Evolutionary conservation across 306 rosid species (phyloP).

Genomic region (Cajanus cajan): DNA sequence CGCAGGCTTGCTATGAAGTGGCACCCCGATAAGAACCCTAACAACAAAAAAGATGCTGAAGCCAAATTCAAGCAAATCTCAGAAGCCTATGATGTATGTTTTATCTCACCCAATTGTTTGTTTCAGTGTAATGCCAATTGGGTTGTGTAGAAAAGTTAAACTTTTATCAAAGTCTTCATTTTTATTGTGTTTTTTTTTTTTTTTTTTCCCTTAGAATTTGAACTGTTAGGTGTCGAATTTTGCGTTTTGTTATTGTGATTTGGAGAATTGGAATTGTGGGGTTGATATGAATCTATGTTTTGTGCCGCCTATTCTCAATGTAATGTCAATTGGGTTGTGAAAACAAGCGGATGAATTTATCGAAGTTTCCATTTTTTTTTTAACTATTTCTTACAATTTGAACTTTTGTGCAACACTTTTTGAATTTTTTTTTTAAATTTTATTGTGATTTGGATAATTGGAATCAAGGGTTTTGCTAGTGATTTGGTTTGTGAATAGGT

Average conservation of each 20-base stretch:
- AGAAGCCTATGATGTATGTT: conserved; percentile 81
- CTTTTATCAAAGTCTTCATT: not conserved
- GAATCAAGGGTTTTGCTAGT: conserved; percentile 8
- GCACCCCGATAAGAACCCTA: conserved; percentile 60
- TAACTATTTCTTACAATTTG: not conserved
- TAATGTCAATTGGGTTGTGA: not conserved
- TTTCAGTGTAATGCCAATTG: not conserved
- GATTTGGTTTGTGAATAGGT: conserved; percentile 48
- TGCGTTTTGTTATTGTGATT: not conserved
- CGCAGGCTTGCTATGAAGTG: conserved; percentile 73
- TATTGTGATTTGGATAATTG: conserved; percentile 9
- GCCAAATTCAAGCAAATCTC: conserved; percentile 94
- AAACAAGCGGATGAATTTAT: not conserved
- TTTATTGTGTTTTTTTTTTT: too few relatives aligned
- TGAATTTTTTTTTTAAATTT: not conserved
- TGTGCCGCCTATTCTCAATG: not conserved
- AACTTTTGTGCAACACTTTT: not conserved
- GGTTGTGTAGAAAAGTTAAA: not conserved
- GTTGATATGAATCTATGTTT: not conserved
- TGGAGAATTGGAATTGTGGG: not conserved
- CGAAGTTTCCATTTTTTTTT: not conserved
- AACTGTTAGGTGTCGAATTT: not conserved
- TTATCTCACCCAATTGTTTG: not conserved
- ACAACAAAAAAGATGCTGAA: conserved; percentile 74
- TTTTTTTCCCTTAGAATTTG: not conserved